These are phyloP conservation scores for Chamaecyparis obtusa DNA, from an alignment of 75 land plant genomes.

Conservation along the genomic window DNA sequence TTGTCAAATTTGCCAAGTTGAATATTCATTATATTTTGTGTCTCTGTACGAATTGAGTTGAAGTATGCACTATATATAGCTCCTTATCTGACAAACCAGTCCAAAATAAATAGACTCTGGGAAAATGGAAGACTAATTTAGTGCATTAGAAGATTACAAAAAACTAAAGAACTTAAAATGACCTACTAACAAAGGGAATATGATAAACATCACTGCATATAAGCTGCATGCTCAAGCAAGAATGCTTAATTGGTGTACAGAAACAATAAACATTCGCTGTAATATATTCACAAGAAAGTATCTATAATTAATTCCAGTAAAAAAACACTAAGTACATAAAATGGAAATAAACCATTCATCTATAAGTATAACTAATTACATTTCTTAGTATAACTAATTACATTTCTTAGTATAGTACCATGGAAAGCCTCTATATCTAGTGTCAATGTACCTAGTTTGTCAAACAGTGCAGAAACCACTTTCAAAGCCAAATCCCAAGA, in stretches of 20 bases:
- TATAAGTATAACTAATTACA: not conserved
- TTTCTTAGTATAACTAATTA: not conserved
- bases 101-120: not conserved
- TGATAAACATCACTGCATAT: not conserved
- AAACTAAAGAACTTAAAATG: not conserved
- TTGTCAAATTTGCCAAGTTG: too few species aligned
- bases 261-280: not conserved
- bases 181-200: not conserved
- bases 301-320: not conserved
- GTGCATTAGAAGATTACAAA: not conserved
- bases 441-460: slow-evolving; percentile 56
- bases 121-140: not conserved
- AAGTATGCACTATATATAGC: not conserved
- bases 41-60: too few species aligned
- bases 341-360: not conserved
- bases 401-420: not conserved
- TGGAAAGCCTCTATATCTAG: not conserved
- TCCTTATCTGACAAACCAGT: not conserved
- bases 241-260: not conserved
- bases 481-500: slow-evolving; percentile 87
- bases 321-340: not conserved
- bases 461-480: slow-evolving; percentile 74
- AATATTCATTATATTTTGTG: too few species aligned
- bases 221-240: not conserved
- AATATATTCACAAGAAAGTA: not conserved